Conservation (phyloP, 163 green algal species). For the Trebouxiophyceae sp. region DNA sequence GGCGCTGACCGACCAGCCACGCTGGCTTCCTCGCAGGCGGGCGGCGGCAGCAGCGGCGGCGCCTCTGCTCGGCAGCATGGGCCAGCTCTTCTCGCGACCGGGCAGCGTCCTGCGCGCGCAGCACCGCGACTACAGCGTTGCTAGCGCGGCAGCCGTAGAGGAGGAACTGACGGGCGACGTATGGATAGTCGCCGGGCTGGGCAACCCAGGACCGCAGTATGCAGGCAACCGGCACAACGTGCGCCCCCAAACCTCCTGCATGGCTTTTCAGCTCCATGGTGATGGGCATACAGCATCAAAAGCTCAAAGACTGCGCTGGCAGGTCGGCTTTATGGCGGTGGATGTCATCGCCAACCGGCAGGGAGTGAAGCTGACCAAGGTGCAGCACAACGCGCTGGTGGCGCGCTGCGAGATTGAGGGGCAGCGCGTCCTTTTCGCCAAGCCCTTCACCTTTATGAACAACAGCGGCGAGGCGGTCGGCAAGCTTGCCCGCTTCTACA, state of each 20-base stretch:
- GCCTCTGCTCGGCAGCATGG: no score
- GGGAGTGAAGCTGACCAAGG: conserved; percentile 17
- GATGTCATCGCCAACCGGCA: conserved; percentile 22
- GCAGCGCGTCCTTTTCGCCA: conserved; percentile 72
- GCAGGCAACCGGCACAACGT: conserved; percentile 52
- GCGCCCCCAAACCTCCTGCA: background rate
- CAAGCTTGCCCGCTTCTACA: conserved; percentile 70
- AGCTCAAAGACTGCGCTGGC: conserved; percentile 1
- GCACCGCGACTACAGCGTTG: background rate
- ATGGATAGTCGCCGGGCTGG: conserved; percentile 51
- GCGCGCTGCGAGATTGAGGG: conserved; percentile 28
- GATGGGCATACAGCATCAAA: background rate
- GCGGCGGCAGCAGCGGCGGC: no score
- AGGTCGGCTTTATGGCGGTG: conserved; percentile 31
- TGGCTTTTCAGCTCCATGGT: background rate
- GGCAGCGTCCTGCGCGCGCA: background rate
- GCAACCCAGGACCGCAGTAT: conserved; percentile 45
- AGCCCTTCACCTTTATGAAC: conserved; percentile 95
- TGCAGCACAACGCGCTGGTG: conserved; percentile 60
- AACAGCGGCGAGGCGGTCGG: conserved; percentile 68
- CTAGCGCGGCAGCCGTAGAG: conserved; percentile 1
- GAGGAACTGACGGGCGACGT: conserved; percentile 1
- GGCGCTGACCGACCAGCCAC: no score
- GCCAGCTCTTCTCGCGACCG: background rate
- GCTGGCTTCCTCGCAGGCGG: no score